Percentiles rank a stretch among this genome's conserved stretches.
Conservation (phyloP, 139 green algal genomes). For the Chlamydomonas sp. region DNA sequence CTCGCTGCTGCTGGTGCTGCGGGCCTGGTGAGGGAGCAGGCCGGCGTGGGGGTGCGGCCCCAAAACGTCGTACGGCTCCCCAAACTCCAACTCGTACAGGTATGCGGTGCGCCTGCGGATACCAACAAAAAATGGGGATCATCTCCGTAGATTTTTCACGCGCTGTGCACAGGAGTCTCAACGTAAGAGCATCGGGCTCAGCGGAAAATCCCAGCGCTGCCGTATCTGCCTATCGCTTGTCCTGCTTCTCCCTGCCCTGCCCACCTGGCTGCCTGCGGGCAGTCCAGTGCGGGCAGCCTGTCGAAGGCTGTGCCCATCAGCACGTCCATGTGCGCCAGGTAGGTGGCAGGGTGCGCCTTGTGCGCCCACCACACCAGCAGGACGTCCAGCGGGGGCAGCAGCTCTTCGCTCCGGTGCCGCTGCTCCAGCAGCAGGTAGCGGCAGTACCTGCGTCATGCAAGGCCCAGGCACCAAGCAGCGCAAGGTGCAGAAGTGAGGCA, state of each 20-base stretch:
- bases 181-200: not conserved
- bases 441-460: not conserved
- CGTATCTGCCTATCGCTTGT: no score
- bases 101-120: not conserved
- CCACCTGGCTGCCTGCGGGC: not conserved
- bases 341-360: slow-evolving; percentile 13
- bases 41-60: not conserved
- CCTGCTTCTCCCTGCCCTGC: not conserved
- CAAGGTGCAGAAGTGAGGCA: no score
- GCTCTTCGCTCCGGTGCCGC: slow-evolving; percentile 13
- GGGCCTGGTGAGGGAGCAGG: not conserved
- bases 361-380: slow-evolving; percentile 36
- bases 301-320: slow-evolving; percentile 29
- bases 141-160: not conserved
- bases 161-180: not conserved
- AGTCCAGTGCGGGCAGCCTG: not conserved
- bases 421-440: slow-evolving; percentile 25
- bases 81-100: slow-evolving; percentile 20
- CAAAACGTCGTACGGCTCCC: slow-evolving; percentile 1
- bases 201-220: no score
- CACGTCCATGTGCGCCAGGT: slow-evolving; percentile 32
- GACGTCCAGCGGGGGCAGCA: slow-evolving; percentile 18
- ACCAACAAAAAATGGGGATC: not conserved
- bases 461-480: not conserved
- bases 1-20: not conserved